These are phyloP conservation scores for Syncephalastrum sp. DNA, from an alignment of 371 early-diverging fungal genomes.

Conservation along the genomic window DNA sequence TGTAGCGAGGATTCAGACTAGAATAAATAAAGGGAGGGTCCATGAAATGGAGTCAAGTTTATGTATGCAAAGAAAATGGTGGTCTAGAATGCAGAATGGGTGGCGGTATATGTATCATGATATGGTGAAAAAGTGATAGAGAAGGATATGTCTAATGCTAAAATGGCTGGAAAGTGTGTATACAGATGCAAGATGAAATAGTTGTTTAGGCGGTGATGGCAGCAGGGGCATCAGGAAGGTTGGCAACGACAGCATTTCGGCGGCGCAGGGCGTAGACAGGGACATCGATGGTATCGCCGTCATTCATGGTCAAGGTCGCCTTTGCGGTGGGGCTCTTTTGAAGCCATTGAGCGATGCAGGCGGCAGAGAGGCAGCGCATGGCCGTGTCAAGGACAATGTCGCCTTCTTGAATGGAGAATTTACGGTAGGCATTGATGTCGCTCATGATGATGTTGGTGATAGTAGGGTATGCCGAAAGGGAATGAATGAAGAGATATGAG, in stretches of 20 bases:
- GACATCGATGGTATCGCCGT: constrained; percentile 31
- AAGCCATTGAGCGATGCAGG: constrained; percentile 39
- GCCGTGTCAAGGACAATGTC: constrained; percentile 33
- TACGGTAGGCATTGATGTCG: constrained; percentile 6
- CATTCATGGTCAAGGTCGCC: constrained; percentile 35
- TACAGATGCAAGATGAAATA: no score
- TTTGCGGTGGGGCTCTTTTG: constrained; percentile 38
- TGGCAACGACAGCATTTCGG: constrained; percentile 46
- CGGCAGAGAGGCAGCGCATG: constrained; percentile 24
- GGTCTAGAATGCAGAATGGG: no score
- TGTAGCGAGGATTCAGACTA: no score
- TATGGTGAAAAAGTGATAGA: no score
- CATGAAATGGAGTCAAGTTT: no score
- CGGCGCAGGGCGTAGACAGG: constrained; percentile 43
- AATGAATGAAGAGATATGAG: no score
- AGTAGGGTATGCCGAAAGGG: no score
- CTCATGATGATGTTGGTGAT: no score
- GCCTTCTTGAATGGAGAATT: constrained; percentile 38
- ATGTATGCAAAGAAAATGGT: no score
- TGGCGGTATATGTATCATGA: no score
- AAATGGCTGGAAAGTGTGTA: not conserved
- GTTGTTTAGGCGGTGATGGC: constrained; percentile 14
- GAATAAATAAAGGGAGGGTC: no score
- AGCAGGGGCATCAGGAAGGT: constrained; percentile 42
- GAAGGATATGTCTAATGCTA: no score